Evolutionary conservation across 257 asterid genomes (phyloP).

Genomic region (Verbena officinalis): DNA sequence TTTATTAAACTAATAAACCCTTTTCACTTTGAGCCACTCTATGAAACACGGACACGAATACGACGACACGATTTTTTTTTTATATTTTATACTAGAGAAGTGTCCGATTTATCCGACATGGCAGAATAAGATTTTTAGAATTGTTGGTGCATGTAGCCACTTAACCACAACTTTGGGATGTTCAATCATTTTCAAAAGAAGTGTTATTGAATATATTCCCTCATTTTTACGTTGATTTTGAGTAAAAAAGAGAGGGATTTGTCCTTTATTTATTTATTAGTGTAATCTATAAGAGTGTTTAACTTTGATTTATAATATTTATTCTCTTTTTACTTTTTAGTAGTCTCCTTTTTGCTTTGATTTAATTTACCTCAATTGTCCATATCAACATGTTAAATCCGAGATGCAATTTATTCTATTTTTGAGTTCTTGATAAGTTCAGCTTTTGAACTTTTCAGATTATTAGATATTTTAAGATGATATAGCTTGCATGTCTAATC

Average conservation of each 20-base stretch:
- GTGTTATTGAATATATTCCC: not conserved
- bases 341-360: conserved; percentile 6
- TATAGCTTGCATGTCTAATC: not conserved
- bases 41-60: too few relatives aligned
- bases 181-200: conserved; percentile 18
- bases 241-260: conserved; percentile 14
- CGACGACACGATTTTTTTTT: too few relatives aligned
- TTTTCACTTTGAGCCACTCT: too few relatives aligned
- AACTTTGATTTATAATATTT: not conserved
- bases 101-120: too few relatives aligned
- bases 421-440: not conserved
- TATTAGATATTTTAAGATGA: not conserved
- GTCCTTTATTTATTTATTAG: not conserved
- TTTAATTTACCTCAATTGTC: conserved; percentile 24
- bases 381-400: not conserved
- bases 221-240: conserved; percentile 8
- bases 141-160: too few relatives aligned
- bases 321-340: conserved; percentile 4
- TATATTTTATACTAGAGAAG: too few relatives aligned
- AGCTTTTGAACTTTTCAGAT: not conserved
- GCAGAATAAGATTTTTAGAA: too few relatives aligned
- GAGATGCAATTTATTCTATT: not conserved
- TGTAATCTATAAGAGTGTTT: not conserved
- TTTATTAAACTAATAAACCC: too few relatives aligned
- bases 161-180: not conserved